Conservation (phyloP, 148 eudicot species). For the Rhododendron simsii region DNA sequence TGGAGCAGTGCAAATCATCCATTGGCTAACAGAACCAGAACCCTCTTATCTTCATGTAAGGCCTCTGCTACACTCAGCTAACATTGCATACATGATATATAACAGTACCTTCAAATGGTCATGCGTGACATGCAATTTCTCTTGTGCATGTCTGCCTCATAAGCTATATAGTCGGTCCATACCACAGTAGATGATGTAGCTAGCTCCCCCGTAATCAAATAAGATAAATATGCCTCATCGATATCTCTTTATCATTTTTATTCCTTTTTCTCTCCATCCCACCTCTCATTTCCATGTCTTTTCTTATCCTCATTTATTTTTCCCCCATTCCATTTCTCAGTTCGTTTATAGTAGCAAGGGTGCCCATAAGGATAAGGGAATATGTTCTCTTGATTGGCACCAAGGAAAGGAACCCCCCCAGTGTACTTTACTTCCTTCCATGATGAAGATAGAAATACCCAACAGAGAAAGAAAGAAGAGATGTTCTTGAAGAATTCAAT, state of each 20-base stretch:
- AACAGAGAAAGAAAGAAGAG: background rate
- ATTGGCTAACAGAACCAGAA: no score
- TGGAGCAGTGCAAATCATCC: no score
- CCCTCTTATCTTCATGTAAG: no score
- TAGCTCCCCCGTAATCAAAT: background rate
- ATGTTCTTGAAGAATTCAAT: slow-evolving; percentile 6
- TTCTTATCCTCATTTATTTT: background rate
- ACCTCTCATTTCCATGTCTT: background rate
- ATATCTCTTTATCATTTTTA: background rate
- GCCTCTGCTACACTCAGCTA: no score
- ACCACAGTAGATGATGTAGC: background rate
- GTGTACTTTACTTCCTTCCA: background rate
- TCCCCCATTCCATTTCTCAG: background rate
- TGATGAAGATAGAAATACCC: background rate
- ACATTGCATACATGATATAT: no score
- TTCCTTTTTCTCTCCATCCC: background rate
- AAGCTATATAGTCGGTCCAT: no score
- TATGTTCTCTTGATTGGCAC: slow-evolving; percentile 5
- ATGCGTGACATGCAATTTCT: no score
- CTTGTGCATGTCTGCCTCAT: no score
- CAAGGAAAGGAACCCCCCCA: background rate
- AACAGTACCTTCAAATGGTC: no score
- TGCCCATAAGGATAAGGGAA: slow-evolving; percentile 10
- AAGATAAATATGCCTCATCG: background rate
- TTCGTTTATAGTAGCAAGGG: background rate